A percentile compares a stretch with the other conserved stretches of the same genome.
Evolutionary conservation across 1,284 basidiomycete species (phyloP).

Genomic region (Melampsora occidentalis): DNA sequence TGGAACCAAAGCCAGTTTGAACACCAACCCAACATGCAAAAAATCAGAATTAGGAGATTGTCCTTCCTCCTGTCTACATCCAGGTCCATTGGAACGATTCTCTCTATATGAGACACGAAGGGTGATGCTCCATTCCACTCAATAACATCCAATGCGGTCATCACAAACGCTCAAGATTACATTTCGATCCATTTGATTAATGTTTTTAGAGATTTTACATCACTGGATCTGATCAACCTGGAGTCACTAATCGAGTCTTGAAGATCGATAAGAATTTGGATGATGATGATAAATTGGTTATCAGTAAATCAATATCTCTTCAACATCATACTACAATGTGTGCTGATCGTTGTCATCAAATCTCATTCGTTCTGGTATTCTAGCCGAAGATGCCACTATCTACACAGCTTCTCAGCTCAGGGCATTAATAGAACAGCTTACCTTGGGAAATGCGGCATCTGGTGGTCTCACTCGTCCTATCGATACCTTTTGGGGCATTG

Average conservation of each 20-base stretch:
- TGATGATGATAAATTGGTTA: constrained; percentile 41
- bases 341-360: not conserved
- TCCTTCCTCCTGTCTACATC: not conserved
- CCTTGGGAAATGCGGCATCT: constrained; percentile 75
- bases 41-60: not conserved
- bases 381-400: constrained; percentile 71
- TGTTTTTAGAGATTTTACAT: constrained; percentile 70
- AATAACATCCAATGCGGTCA: not conserved
- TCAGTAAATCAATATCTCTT: constrained; percentile 32
- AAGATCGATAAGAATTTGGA: constrained; percentile 76
- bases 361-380: not conserved
- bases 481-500: constrained; percentile 40
- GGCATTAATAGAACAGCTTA: constrained; percentile 82
- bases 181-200: not conserved
- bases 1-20: not conserved
- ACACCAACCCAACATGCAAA: not conserved
- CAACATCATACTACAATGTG: constrained; percentile 46
- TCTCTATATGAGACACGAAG: constrained; percentile 38
- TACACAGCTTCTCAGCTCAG: constrained; percentile 87
- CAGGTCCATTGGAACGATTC: constrained; percentile 36
- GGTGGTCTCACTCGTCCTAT: constrained; percentile 63
- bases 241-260: constrained; percentile 79
- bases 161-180: not conserved
- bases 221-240: constrained; percentile 77
- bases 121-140: constrained; percentile 1